A percentile compares a stretch with the other conserved stretches of the same genome.
Conservation (phyloP, 179 eudicot species). For the Heliamphora pulchella region DNA sequence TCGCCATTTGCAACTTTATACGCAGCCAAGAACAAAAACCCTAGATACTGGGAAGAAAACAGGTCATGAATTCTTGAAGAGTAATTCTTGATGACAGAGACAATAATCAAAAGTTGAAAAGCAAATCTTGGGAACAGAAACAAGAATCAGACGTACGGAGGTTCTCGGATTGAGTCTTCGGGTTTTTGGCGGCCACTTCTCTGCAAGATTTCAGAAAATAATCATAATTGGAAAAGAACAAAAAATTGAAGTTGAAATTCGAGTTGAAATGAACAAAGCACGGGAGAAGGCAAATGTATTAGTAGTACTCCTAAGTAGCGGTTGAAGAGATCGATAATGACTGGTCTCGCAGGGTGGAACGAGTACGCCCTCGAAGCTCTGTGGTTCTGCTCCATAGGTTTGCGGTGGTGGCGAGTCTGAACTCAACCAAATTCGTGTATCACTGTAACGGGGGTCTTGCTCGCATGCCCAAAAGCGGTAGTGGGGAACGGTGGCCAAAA, state of each 20-base stretch:
- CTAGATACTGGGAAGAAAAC: not conserved
- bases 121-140: not conserved
- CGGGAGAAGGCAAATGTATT: not conserved
- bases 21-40: not conserved
- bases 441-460: too few species aligned
- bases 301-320: slow-evolving; percentile 55
- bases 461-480: too few species aligned
- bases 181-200: slow-evolving; percentile 12
- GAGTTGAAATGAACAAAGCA: not conserved
- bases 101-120: not conserved
- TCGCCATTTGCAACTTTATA: not conserved
- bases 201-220: not conserved
- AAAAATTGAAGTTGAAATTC: not conserved
- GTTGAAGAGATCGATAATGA: slow-evolving; percentile 62
- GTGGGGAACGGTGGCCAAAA: too few species aligned
- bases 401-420: not conserved
- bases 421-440: not conserved
- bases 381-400: slow-evolving; percentile 47
- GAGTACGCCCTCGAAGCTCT: slow-evolving; percentile 49
- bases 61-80: not conserved
- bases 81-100: not conserved
- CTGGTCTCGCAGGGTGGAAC: slow-evolving; percentile 57
- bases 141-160: slow-evolving; percentile 13
- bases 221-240: not conserved
- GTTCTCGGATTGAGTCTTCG: slow-evolving; percentile 11